Percentiles rank a stretch among this genome's conserved stretches.
These are phyloP conservation scores for Quercus phellos DNA, from an alignment of 331 rosid species.

Conservation along the genomic window DNA sequence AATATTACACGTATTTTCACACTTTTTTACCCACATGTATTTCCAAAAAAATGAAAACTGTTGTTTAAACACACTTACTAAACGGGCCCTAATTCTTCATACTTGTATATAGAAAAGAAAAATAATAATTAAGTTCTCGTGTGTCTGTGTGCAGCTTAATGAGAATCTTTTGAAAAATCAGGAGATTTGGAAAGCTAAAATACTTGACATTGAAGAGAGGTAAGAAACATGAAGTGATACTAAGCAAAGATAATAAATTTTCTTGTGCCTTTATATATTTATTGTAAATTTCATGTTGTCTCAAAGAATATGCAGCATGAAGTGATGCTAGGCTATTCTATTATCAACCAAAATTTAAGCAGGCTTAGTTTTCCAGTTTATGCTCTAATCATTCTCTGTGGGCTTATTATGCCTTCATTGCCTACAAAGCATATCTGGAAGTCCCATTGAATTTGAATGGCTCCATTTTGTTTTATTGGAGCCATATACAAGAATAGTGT, in stretches of 20 bases:
- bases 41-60: no score
- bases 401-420: neutral
- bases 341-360: neutral
- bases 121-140: slow-evolving; percentile 2
- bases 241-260: neutral
- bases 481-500: neutral
- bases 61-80: no score
- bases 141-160: slow-evolving; percentile 62
- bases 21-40: no score
- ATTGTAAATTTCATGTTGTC: neutral
- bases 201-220: slow-evolving; percentile 71
- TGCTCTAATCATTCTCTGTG: neutral
- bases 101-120: no score
- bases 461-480: neutral
- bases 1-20: no score
- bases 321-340: neutral
- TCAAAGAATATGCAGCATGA: neutral
- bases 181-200: slow-evolving; percentile 74
- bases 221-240: slow-evolving; percentile 4
- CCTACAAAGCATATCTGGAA: neutral
- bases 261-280: neutral
- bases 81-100: no score
- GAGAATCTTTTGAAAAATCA: slow-evolving; percentile 78
- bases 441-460: neutral
- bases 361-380: neutral